phyloP scores from a whole-genome alignment of 345 rosid genomes.

The Luvunga scandens region DNA sequence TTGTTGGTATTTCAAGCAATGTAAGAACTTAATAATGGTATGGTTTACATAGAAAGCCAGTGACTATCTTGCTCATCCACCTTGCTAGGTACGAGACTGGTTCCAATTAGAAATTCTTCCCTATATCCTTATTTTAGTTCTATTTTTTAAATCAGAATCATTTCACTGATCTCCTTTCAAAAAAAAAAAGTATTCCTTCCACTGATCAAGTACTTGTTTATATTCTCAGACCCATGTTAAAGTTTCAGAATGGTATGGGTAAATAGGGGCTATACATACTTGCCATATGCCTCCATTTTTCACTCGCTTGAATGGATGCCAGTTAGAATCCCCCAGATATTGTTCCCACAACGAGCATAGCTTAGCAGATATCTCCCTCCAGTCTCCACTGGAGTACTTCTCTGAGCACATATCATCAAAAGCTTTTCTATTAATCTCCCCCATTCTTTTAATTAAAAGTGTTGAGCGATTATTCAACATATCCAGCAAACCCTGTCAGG shows the following conservation, averaged over 20 bases:
- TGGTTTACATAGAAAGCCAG: not conserved
- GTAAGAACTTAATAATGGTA: not conserved
- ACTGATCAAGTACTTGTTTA: not conserved
- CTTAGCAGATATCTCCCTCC: constrained; percentile 12
- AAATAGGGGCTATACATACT: constrained; percentile 9
- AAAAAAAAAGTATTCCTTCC: no score
- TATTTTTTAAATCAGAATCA: not conserved
- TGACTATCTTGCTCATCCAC: not conserved
- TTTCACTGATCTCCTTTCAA: not conserved
- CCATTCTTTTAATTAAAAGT: constrained; percentile 28
- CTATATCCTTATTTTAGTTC: not conserved
- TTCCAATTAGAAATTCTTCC: not conserved
- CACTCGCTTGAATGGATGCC: constrained; percentile 26
- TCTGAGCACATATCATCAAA: constrained; percentile 13
- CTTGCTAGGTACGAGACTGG: not conserved
- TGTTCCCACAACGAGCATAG: constrained; percentile 27
- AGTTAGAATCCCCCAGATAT: constrained; percentile 13
- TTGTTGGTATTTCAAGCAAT: not conserved
- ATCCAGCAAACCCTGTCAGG: constrained; percentile 24
- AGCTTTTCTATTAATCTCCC: constrained; percentile 25
- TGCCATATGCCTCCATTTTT: constrained; percentile 4
- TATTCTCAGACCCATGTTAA: not conserved
- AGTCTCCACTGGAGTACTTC: constrained; percentile 15
- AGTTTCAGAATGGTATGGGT: not conserved
- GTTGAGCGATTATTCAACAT: constrained; percentile 16